Evolutionary conservation across 2,329 filamentous ascomycete species (phyloP).

Genomic region (Acrocalymma vagum): DNA sequence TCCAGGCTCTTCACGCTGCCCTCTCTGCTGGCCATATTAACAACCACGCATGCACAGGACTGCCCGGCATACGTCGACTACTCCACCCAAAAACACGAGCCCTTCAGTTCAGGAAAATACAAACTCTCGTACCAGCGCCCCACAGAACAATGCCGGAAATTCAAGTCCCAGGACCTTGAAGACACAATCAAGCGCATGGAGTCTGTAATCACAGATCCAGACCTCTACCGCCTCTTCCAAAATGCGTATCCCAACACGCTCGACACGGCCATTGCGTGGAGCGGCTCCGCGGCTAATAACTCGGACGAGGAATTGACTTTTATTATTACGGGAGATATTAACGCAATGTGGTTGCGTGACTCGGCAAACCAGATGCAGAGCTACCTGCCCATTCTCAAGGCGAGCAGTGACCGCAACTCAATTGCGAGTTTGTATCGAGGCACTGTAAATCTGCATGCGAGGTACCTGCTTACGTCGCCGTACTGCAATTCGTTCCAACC

Average conservation of each 20-base stretch:
- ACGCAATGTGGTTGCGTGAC: constrained; percentile 64
- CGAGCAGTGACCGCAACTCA: constrained; percentile 63
- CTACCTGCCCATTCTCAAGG: constrained; percentile 68
- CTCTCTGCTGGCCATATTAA: constrained; percentile 26
- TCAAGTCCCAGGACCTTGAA: constrained; percentile 55
- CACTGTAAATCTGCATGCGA: constrained; percentile 74
- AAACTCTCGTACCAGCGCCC: constrained; percentile 57
- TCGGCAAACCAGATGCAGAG: constrained; percentile 76
- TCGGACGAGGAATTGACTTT: constrained; percentile 70
- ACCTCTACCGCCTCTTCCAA: constrained; percentile 74
- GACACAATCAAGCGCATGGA: constrained; percentile 45
- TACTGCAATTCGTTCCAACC: constrained; percentile 64
- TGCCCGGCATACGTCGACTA: constrained; percentile 58
- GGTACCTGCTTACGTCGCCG: constrained; percentile 70
- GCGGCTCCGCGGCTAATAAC: constrained; percentile 65
- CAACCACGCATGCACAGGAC: no score
- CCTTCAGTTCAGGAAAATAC: constrained; percentile 54
- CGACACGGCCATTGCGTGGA: constrained; percentile 77
- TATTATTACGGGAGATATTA: constrained; percentile 67
- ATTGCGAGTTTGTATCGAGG: constrained; percentile 74
- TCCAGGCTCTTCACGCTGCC: constrained; percentile 19
- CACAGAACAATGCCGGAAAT: constrained; percentile 54
- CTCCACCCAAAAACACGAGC: constrained; percentile 50
- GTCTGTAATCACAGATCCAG: constrained; percentile 57
- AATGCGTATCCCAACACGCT: constrained; percentile 80